Conservation (phyloP, 2,329 filamentous ascomycete species). For the Aureobasidium lini region DNA sequence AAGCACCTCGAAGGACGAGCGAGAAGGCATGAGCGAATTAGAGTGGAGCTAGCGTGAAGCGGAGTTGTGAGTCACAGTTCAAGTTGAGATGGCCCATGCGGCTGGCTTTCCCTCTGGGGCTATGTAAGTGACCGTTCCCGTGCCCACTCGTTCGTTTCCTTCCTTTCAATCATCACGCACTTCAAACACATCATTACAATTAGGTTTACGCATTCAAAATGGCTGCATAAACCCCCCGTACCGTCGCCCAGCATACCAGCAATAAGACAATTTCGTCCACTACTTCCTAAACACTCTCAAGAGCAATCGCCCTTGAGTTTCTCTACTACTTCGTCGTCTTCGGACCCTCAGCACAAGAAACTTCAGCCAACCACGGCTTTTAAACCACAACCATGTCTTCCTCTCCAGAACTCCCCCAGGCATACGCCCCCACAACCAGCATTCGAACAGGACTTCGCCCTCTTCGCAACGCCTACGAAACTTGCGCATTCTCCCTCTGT, state of each 20-base stretch:
- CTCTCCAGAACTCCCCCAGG: slow-evolving; percentile 47
- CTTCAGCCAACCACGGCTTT: slow-evolving; percentile 77
- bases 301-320: slow-evolving; percentile 46
- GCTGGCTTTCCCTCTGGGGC: background rate
- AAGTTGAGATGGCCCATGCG: background rate
- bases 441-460: slow-evolving; percentile 64
- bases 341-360: slow-evolving; percentile 31
- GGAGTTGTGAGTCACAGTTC: slow-evolving; percentile 7
- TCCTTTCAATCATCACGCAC: background rate
- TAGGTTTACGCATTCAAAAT: slow-evolving; percentile 12
- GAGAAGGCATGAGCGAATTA: background rate
- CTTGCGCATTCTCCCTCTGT: slow-evolving; percentile 37
- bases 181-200: background rate
- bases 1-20: background rate
- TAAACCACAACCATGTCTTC: slow-evolving; percentile 66
- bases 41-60: background rate
- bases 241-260: slow-evolving; percentile 14
- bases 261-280: slow-evolving; percentile 15
- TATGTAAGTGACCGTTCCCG: background rate
- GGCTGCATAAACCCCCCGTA: slow-evolving; percentile 16
- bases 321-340: slow-evolving; percentile 39
- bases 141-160: background rate
- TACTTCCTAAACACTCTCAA: slow-evolving; percentile 19
- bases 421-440: slow-evolving; percentile 40
- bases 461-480: slow-evolving; percentile 51